Evolutionary conservation across 768 basidiomycete species (phyloP), one percentile per base, ranked within the genome.

Genomic region (Royoungia palumana): DNA sequence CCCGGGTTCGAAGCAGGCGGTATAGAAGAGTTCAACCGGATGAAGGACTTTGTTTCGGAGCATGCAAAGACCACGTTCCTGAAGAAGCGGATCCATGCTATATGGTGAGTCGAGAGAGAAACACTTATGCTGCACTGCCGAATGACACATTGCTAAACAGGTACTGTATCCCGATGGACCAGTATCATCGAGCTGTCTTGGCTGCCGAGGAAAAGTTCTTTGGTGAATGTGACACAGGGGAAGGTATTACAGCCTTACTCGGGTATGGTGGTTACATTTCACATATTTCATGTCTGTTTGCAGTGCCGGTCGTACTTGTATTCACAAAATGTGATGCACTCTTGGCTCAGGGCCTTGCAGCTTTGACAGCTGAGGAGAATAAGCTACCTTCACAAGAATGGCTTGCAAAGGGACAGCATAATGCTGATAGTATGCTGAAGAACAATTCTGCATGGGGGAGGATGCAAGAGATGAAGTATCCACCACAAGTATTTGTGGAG

Each of bases 251-350:
- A n/a, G n/a, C n/a, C n/a, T n/a, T n/a, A n/a, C n/a, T n/a, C n/a
- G n/a, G n/a, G n/a, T n/a, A n/a, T n/a, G n/a, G n/a, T n/a, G n/a
- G n/a, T n/a, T n/a, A n/a, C n/a, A 13, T 28, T 10, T 28, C 27
- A 9, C 9, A 10, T 13, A 6, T 20, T 13, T 13, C 16, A 5
- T 12, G 13, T 1, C n/a, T 24, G 35, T 22, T 13, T 8, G 32
- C 17, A 36, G 44, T 44, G 10, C 44, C 44, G 17, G 43, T 44
- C 10, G 34, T 44, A 14, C 12, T 44, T 16, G 32, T 44, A 11
- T 25, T 44, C 14, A 44, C 44, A 7, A 44, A 44, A 12, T 44
- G 24, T 36, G 44, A 44, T 35, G 43, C 43, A n/a, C 35, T 44
- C 2, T 5, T 12, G 19, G 41, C 24, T n/a, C 21, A 16, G 14